A percentile compares a stretch with the other conserved stretches of the same genome.
Evolutionary conservation across 352 stramenopile species (phyloP).

Genomic region (Pythium scleroteichum): DNA sequence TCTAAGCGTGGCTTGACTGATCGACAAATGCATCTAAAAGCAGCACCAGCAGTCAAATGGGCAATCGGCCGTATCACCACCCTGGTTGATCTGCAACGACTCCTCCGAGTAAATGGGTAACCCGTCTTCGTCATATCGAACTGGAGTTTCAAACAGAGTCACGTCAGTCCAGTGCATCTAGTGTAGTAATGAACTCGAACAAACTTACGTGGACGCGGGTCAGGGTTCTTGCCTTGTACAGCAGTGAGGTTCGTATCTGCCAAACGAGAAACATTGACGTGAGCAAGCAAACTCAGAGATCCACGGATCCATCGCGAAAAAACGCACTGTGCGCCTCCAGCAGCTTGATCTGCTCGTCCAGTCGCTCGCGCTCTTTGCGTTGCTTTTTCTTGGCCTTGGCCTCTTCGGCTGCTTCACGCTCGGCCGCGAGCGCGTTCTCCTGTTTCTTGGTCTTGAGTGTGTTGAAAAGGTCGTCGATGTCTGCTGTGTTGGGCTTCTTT

Average conservation of each 20-base stretch:
- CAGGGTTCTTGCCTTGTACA: slow-evolving; percentile 55
- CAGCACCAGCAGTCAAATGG: slow-evolving; percentile 92
- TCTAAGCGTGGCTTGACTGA: too few relatives aligned
- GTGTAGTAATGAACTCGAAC: background rate
- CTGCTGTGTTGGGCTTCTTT: slow-evolving; percentile 31
- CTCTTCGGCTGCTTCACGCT: slow-evolving; percentile 55
- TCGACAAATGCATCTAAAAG: slow-evolving; percentile 74
- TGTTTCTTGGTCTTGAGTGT: slow-evolving; percentile 78
- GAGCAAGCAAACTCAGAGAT: too few relatives aligned
- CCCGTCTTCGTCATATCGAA: slow-evolving; percentile 85
- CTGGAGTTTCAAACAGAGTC: slow-evolving; percentile 26
- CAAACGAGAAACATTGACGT: slow-evolving; percentile 13
- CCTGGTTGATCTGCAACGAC: slow-evolving; percentile 80
- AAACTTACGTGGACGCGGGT: slow-evolving; percentile 66
- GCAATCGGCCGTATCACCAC: slow-evolving; percentile 82
- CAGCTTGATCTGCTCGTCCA: slow-evolving; percentile 81
- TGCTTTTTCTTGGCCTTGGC: slow-evolving; percentile 40
- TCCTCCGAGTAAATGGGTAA: slow-evolving; percentile 88
- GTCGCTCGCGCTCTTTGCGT: slow-evolving; percentile 59
- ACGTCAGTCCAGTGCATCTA: background rate
- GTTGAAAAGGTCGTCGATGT: slow-evolving; percentile 83
- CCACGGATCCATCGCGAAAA: background rate
- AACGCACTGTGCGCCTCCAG: slow-evolving; percentile 78
- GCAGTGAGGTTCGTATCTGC: slow-evolving; percentile 81
- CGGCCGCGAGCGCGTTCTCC: slow-evolving; percentile 53